Percentiles rank a stretch among this genome's conserved stretches.
Conservation (phyloP, 352 stramenopile species). For the Lagenidium sp. region DNA sequence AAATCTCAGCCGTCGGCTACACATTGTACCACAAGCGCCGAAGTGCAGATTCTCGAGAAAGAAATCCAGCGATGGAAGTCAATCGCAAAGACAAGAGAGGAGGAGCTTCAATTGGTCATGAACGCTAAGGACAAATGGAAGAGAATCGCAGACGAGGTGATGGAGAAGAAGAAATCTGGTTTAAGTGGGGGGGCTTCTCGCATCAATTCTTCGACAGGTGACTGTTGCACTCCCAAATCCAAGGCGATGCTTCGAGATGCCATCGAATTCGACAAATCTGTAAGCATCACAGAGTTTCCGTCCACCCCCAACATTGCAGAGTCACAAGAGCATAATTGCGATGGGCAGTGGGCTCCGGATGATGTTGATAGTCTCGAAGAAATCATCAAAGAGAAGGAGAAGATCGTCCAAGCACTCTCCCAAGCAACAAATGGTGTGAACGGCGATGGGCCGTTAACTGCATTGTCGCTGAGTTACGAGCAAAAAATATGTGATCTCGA, state of each 20-base stretch:
- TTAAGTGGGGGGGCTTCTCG: neutral
- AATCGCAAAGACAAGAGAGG: slow-evolving; percentile 18
- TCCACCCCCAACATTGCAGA: slow-evolving; percentile 2
- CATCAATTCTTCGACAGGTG: neutral
- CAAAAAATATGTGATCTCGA: slow-evolving; percentile 30
- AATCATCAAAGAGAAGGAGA: slow-evolving; percentile 43
- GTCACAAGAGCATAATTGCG: neutral
- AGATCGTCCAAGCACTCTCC: slow-evolving; percentile 22
- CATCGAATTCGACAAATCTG: slow-evolving; percentile 23
- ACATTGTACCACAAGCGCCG: slow-evolving; percentile 2
- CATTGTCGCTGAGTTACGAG: slow-evolving; percentile 27
- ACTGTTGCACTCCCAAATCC: slow-evolving; percentile 13
- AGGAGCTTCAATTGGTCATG: slow-evolving; percentile 37
- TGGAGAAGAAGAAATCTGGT: slow-evolving; percentile 15
- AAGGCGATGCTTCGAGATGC: slow-evolving; percentile 20
- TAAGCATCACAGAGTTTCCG: slow-evolving; percentile 12
- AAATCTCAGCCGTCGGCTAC: neutral
- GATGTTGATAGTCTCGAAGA: slow-evolving; percentile 25
- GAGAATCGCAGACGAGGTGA: slow-evolving; percentile 34
- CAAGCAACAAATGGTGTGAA: slow-evolving; percentile 1
- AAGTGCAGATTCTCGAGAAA: slow-evolving; percentile 12
- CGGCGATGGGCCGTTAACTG: slow-evolving; percentile 17
- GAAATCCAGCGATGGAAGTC: slow-evolving; percentile 22
- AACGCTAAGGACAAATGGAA: slow-evolving; percentile 63
- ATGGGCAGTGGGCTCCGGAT: slow-evolving; percentile 5